These are phyloP conservation scores for Solanum dulcamara DNA, from an alignment of 257 asterid species.

Conservation along the genomic window DNA sequence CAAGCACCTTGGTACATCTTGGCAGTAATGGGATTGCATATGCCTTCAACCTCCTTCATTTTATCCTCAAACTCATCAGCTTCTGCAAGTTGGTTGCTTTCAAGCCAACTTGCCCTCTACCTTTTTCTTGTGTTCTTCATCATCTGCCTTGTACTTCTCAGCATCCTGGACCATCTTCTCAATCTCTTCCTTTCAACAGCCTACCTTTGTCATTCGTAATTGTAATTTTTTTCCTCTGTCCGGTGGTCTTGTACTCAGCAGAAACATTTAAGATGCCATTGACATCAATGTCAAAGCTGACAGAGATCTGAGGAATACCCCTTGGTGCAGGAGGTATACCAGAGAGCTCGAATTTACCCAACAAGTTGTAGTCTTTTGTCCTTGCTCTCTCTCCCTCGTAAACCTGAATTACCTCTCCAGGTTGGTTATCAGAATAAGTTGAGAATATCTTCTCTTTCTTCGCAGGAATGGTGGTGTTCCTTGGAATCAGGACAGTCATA, in stretches of 20 bases:
- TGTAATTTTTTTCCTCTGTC: not conserved
- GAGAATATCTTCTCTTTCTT: conserved; percentile 2
- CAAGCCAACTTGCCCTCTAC: not conserved
- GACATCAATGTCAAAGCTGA: not conserved
- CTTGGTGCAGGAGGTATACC: not conserved
- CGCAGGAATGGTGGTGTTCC: not conserved
- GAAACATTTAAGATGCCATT: not conserved
- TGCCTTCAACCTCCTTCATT: not conserved
- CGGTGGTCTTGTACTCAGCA: not conserved
- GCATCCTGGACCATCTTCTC: not conserved
- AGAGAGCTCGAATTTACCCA: conserved; percentile 1
- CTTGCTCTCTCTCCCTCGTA: conserved; percentile 3
- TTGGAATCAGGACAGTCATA: not conserved
- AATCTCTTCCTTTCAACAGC: not conserved
- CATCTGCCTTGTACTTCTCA: not conserved
- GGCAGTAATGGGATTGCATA: not conserved
- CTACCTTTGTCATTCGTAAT: not conserved
- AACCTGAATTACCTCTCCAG: not conserved
- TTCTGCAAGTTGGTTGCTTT: not conserved
- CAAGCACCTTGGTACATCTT: not conserved
- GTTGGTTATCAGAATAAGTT: conserved; percentile 1
- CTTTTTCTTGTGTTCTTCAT: not conserved
- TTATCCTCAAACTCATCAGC: not conserved
- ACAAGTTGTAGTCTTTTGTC: not conserved
- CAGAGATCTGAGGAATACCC: not conserved